Evolutionary conservation across 2,329 filamentous ascomycete genomes (phyloP).

Genomic region (Parasarocladium wereldwijsianum): DNA sequence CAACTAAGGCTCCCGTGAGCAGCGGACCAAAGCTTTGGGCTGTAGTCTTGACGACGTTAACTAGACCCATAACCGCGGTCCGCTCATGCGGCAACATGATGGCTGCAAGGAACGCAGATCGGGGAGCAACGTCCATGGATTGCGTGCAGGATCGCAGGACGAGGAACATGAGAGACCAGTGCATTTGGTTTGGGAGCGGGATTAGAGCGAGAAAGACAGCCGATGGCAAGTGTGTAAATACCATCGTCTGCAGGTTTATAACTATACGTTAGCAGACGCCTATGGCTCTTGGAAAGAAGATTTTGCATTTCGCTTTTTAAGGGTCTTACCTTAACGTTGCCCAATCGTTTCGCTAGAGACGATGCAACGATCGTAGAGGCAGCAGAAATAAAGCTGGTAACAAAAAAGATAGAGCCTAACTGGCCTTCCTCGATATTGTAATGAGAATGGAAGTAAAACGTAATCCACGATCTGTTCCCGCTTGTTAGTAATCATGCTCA

Average conservation of each 20-base stretch:
- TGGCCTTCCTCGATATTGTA: constrained; percentile 31
- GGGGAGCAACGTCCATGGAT: constrained; percentile 58
- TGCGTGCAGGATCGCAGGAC: constrained; percentile 46
- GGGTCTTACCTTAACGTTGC: constrained; percentile 52
- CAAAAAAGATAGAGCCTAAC: constrained; percentile 40
- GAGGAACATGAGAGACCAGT: constrained; percentile 42
- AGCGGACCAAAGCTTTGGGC: constrained; percentile 47
- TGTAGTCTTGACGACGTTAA: constrained; percentile 55
- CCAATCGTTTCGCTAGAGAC: constrained; percentile 38
- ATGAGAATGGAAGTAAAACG: constrained; percentile 37
- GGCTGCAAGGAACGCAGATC: constrained; percentile 53
- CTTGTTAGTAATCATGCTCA: constrained; percentile 18
- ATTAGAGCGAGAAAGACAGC: constrained; percentile 50
- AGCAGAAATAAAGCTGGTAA: constrained; percentile 34
- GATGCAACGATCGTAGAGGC: constrained; percentile 36
- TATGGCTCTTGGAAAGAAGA: too few relatives aligned
- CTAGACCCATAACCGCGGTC: constrained; percentile 55
- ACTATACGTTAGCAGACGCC: too few relatives aligned
- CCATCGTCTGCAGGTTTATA: constrained; percentile 44
- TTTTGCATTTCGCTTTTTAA: too few relatives aligned
- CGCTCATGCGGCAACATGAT: constrained; percentile 50
- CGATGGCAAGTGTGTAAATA: constrained; percentile 59
- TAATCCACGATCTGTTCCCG: constrained; percentile 40
- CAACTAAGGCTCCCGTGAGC: constrained; percentile 48
- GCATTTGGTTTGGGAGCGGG: constrained; percentile 36